Evolutionary conservation across 2,329 filamentous ascomycete species (phyloP).

Genomic region (Alternaria longipes): DNA sequence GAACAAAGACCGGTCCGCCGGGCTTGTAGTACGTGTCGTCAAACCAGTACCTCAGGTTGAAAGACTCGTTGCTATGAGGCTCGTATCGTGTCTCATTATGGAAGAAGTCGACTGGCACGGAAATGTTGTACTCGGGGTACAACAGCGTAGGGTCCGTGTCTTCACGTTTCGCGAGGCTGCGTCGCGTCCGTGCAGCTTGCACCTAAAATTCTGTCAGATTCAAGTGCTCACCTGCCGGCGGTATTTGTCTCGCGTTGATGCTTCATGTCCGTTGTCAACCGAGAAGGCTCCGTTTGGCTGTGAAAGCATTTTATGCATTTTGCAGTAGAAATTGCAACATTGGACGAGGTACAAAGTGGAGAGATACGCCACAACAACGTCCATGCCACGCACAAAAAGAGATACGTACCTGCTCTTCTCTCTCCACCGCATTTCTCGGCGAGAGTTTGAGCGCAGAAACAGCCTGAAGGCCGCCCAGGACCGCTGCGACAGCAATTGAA

Average conservation of each 20-base stretch:
- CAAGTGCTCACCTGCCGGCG: not conserved
- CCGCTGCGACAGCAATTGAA: conserved; percentile 29
- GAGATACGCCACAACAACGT: not conserved
- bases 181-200: conserved; percentile 25
- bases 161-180: conserved; percentile 38
- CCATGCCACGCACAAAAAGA: not conserved
- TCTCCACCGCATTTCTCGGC: conserved; percentile 29
- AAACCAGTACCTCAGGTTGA: conserved; percentile 83
- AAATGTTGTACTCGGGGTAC: conserved; percentile 63
- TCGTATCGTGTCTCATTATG: conserved; percentile 81
- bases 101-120: conserved; percentile 78
- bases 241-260: not conserved
- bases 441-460: conserved; percentile 30
- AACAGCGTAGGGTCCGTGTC: conserved; percentile 47
- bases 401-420: conserved; percentile 34
- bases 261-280: not conserved
- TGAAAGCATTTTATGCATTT: not conserved
- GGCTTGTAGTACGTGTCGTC: conserved; percentile 77
- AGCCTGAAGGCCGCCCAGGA: conserved; percentile 39
- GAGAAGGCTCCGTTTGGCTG: not conserved
- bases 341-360: not conserved
- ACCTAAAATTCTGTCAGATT: conserved; percentile 23
- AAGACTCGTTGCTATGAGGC: conserved; percentile 75
- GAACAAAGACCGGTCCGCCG: conserved; percentile 82
- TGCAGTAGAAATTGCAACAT: not conserved